Evolutionary conservation across 2,329 filamentous ascomycete species (phyloP), one percentile per base, ranked within the genome.

Genomic region (Claviceps quebecensis): DNA sequence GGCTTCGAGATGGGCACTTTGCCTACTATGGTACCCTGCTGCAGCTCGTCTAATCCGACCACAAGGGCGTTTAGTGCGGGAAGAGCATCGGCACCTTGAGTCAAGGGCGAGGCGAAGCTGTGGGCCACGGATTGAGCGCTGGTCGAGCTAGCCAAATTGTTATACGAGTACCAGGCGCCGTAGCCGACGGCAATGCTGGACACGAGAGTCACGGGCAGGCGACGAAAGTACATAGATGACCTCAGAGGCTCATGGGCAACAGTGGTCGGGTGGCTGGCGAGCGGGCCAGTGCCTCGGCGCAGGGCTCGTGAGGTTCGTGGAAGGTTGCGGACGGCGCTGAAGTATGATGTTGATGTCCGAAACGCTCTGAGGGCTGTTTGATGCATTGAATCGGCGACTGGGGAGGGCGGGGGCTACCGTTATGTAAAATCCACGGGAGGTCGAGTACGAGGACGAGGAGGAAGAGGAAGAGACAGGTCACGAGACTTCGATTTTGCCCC

Each of bases 1-100:
- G 86, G 79, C 71, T 98, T 98, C 45, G 86, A 86, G 54, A 98
- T 80, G 19, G 91, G 89, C 6, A 83, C 86, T 61, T 95, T 86
- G 53, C 86, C 87, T 17, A 88, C 81, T 56, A 96, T 83, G 8
- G 87, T 86, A 23, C 87, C 86, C 11, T 91, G 93, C 63, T 90
- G 91, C 48, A 98, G 79, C 66, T 94, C 84, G 64, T 95, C 88
- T 61, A 90, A 85, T 54, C 91, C 88, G 49, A 98, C 87, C 43
- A 96, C 82, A 23, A 97, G 75, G 19, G 94, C 87, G 57, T 75
- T 89, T 67, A 69, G 78, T 41, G 77, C 80, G 9, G 73, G 70
- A 34, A 69, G 62, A 23, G 69, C 70, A 60, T 69, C 68, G 23
- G 62, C 53, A 47, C 59, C 58, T 51, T 66, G 58, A 11, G 69